Evolutionary conservation across 352 stramenopile species (phyloP).

Genomic region (Globisporangium paroecandrum): DNA sequence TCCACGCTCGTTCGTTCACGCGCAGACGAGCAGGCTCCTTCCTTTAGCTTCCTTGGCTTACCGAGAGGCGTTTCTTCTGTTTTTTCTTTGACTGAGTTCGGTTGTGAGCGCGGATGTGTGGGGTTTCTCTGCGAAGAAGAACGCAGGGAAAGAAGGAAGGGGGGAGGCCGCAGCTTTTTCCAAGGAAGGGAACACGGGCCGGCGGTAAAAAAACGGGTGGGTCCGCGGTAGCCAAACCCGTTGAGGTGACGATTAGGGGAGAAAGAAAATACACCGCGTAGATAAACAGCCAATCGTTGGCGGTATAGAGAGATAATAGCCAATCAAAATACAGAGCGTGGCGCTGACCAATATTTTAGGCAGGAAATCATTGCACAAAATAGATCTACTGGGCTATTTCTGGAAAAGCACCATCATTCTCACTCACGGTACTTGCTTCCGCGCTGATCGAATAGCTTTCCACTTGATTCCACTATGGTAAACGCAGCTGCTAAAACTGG

Average conservation of each 20-base stretch:
- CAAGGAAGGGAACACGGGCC: constrained; percentile 1
- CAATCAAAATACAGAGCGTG: constrained; percentile 13
- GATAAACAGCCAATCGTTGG: neutral
- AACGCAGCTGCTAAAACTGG: neutral
- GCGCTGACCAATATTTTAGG: neutral
- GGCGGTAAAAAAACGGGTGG: constrained; percentile 12
- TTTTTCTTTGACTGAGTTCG: constrained; percentile 16
- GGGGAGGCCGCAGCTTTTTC: constrained; percentile 13
- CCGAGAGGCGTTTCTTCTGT: constrained; percentile 9
- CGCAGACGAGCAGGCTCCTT: neutral
- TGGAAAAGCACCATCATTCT: constrained; percentile 8
- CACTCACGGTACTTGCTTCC: neutral
- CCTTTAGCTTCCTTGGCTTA: neutral
- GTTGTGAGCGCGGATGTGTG: constrained; percentile 13
- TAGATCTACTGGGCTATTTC: constrained; percentile 1
- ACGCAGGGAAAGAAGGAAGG: constrained; percentile 21
- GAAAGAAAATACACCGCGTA: constrained; percentile 4
- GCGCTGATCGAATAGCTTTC: neutral
- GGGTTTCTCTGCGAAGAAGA: constrained; percentile 9
- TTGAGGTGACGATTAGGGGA: neutral
- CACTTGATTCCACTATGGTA: neutral
- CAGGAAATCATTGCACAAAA: neutral
- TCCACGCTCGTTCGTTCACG: neutral
- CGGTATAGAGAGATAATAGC: neutral
- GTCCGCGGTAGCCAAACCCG: neutral